Evolutionary conservation across 306 rosid species (phyloP).

Genomic region (Aeschynomene evenia): DNA sequence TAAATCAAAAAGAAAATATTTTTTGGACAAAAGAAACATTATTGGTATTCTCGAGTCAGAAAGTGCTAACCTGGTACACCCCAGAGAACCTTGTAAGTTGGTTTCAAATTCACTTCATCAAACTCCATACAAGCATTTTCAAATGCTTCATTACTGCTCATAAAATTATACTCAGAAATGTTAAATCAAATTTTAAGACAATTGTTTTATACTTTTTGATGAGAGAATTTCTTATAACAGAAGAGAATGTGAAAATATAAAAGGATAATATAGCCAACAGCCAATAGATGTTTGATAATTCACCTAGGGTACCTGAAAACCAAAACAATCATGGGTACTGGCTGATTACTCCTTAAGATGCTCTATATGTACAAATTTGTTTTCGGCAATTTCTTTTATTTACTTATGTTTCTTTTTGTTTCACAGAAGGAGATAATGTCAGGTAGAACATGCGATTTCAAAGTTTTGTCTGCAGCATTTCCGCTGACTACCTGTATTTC

Average conservation of each 20-base stretch:
- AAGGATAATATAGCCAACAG: slow-evolving; percentile 4
- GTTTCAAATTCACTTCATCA: slow-evolving; percentile 91
- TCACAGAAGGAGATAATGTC: neutral
- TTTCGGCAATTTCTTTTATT: neutral
- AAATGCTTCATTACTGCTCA: slow-evolving; percentile 73
- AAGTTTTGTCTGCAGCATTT: slow-evolving; percentile 6
- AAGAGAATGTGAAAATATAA: neutral
- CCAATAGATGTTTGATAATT: neutral
- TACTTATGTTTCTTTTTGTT: neutral
- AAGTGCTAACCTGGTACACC: slow-evolving; percentile 80
- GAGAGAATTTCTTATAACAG: neutral
- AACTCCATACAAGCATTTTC: slow-evolving; percentile 98
- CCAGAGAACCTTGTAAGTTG: slow-evolving; percentile 93
- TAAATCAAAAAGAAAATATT: neutral
- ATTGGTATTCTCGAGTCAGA: slow-evolving; percentile 16
- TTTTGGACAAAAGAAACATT: neutral
- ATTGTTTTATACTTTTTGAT: neutral
- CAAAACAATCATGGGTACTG: neutral
- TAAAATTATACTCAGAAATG: slow-evolving; percentile 29
- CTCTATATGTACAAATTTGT: neutral
- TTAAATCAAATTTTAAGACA: slow-evolving; percentile 28
- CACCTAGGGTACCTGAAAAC: neutral
- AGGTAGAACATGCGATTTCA: neutral
- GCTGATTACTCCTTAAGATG: neutral
- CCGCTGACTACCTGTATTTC: slow-evolving; percentile 76